A percentile compares a stretch with the other conserved stretches of the same genome.
phyloP scores from a whole-genome alignment of 352 stramenopile species.

The Thalassiosira hispida region DNA sequence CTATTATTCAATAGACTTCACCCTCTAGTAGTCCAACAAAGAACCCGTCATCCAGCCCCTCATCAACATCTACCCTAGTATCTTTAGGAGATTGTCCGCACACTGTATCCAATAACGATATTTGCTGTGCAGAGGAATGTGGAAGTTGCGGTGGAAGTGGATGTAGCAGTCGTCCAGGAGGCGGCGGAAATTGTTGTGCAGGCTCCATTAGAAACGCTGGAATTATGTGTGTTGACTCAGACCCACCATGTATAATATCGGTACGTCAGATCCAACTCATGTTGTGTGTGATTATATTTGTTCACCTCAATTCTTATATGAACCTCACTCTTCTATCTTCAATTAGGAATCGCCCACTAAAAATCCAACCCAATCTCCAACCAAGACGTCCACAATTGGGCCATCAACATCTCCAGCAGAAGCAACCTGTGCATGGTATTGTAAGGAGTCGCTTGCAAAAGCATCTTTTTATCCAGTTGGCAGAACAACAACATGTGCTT shows the following conservation, averaged over 20 bases:
- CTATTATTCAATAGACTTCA: too few species aligned
- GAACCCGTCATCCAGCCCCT: too few species aligned
- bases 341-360: too few species aligned
- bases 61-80: background rate
- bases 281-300: too few species aligned
- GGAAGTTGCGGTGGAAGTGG: background rate
- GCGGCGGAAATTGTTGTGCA: background rate
- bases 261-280: background rate
- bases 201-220: background rate
- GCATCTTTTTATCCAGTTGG: constrained; percentile 2
- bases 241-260: background rate
- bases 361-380: too few species aligned
- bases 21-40: too few species aligned
- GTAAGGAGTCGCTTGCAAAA: background rate
- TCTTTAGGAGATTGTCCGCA: background rate
- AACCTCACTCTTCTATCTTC: too few species aligned
- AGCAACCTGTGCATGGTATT: constrained; percentile 1
- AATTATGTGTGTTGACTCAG: background rate
- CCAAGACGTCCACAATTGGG: too few species aligned
- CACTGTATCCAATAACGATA: background rate
- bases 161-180: background rate
- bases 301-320: too few species aligned
- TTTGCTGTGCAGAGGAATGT: constrained; percentile 2
- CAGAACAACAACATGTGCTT: background rate
- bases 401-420: background rate